These are phyloP conservation scores for Calonectria naviculata DNA, from an alignment of 2,329 filamentous ascomycete genomes.

Conservation along the genomic window DNA sequence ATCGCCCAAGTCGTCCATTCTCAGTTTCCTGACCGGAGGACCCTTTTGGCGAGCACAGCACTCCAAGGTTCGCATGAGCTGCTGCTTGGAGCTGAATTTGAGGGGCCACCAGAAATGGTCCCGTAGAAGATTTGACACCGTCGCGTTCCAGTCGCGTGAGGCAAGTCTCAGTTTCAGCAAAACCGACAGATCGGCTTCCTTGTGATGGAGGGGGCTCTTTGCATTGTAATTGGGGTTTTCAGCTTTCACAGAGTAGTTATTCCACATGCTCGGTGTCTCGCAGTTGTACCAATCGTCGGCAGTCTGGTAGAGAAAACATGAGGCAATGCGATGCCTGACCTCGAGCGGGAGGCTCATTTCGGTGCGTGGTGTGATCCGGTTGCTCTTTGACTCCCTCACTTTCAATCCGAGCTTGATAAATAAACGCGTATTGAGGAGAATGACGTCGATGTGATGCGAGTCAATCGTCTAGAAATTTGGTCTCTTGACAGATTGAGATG, in stretches of 20 bases:
- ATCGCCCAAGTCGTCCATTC: not conserved
- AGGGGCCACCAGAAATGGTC: not conserved
- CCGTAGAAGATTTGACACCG: not conserved
- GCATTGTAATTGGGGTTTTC: not conserved
- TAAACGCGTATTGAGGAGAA: too few relatives aligned
- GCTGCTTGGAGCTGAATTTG: not conserved
- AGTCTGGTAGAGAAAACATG: too few relatives aligned
- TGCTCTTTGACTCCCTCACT: too few relatives aligned
- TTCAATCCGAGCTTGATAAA: too few relatives aligned
- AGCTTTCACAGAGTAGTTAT: too few relatives aligned
- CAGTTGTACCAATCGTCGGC: too few relatives aligned
- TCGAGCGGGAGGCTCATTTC: too few relatives aligned
- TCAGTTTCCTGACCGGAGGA: not conserved
- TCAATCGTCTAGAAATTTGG: not conserved
- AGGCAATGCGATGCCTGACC: too few relatives aligned
- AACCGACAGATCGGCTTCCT: not conserved
- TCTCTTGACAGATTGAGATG: not conserved
- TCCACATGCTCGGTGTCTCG: not conserved
- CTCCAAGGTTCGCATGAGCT: not conserved
- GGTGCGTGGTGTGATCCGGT: too few relatives aligned
- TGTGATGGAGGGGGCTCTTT: not conserved
- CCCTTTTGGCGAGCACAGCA: not conserved
- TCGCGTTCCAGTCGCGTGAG: slow-evolving; percentile 1
- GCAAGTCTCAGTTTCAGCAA: not conserved
- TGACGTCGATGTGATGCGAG: too few relatives aligned